Evolutionary conservation across 108 stramenopile species (phyloP).

Genomic region (Aurantiochytrium sp.): DNA sequence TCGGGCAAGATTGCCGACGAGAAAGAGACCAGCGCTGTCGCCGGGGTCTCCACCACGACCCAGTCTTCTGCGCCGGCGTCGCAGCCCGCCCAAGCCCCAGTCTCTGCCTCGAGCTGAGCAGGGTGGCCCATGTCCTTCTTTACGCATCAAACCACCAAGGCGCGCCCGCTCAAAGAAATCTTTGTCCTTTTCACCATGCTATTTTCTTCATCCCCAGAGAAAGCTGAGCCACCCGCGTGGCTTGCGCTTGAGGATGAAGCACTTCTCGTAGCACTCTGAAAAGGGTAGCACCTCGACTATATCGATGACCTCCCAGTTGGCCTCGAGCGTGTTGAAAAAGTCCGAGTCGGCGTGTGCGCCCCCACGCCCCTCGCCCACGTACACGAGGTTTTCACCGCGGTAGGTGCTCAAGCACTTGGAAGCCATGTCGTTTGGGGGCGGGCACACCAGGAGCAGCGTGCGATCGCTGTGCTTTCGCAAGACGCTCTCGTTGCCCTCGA

Average conservation of each 20-base stretch:
- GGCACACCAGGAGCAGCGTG: constrained; percentile 41
- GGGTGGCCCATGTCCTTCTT: too few species aligned
- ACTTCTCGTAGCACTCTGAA: constrained; percentile 46
- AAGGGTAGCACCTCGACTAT: constrained; percentile 42
- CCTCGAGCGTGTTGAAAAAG: constrained; percentile 44
- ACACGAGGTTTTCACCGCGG: constrained; percentile 39
- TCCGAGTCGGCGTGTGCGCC: constrained; percentile 40
- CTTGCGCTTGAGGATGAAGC: constrained; percentile 39
- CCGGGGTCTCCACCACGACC: background rate
- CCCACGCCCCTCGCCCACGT: constrained; percentile 52
- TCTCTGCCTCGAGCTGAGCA: too few species aligned
- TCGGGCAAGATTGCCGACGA: background rate
- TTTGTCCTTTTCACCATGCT: too few species aligned
- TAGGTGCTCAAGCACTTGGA: constrained; percentile 38
- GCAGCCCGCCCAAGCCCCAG: too few species aligned
- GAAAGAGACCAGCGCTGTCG: background rate
- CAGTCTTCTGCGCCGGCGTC: too few species aligned
- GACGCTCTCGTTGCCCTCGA: constrained; percentile 35
- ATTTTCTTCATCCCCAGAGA: background rate
- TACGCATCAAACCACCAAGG: too few species aligned
- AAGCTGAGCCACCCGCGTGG: background rate
- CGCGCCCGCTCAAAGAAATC: too few species aligned
- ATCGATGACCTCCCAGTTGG: constrained; percentile 34
- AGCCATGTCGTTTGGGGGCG: constrained; percentile 48
- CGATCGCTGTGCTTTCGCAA: constrained; percentile 33